Evolutionary conservation across 73 alveolate species (phyloP), one percentile per base, ranked within the genome.

Genomic region (Durusdinium trenchii): DNA sequence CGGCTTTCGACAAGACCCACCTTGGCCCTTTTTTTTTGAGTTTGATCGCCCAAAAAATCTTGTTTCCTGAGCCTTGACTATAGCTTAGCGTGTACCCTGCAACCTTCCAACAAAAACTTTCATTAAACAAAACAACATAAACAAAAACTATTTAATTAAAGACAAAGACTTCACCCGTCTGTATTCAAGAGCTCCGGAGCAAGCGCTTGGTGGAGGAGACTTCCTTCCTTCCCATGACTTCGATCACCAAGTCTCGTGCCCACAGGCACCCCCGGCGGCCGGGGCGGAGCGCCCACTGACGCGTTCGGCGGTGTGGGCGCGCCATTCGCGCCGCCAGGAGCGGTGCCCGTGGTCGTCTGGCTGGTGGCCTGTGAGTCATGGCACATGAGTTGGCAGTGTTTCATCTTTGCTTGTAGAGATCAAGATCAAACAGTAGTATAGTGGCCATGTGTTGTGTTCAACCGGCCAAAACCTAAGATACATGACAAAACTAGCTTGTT

Each of bases 221-320:
- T n/a, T n/a, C n/a, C n/a, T n/a, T n/a, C n/a, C n/a, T n/a, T n/a
- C n/a, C n/a, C n/a, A n/a, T n/a, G n/a, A n/a, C n/a, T n/a, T n/a
- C n/a, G n/a, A n/a, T n/a, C n/a, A n/a, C 50, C 82, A n/a, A 20
- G 82, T 16, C 82, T 2, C 82, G 82, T 69, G 32, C 82, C 82
- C 82, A 69, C 82, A 20, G 82, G 82, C 82, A 69, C 82, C 48
- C 82, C 82, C 47, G 82, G 82, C 12, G 51, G 82, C 20, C 51
- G 82, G 51, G 28, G 4, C 23, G 12, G 4, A 3, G 50, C 50
- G 48, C 48, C 50, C 23, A 47, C 38, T 6, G 40, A 26, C 43
- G 76, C 38, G 76, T 40, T 62, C 36, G 16, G 76, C 76, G 32
- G 9, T 40, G 76, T 40, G 16, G 76, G 40, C 43, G 76, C 32